phyloP scores from a whole-genome alignment of 2,329 filamentous ascomycete genomes.

The Pseudogymnoascus sp. region DNA sequence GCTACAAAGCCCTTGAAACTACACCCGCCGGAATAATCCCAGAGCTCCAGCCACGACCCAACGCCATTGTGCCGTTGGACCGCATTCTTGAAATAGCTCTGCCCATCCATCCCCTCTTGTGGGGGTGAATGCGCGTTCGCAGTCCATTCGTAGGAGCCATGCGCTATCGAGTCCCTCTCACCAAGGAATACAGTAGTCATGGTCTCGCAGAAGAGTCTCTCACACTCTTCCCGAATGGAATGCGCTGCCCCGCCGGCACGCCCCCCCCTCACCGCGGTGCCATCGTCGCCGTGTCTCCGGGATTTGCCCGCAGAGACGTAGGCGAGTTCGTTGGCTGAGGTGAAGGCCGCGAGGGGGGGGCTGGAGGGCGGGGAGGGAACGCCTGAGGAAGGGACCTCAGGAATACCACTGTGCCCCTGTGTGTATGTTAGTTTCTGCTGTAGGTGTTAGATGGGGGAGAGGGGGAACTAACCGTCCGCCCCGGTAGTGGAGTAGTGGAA shows the following conservation, averaged over 20 bases:
- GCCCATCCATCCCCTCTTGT: constrained; percentile 21
- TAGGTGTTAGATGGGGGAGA: constrained; percentile 6
- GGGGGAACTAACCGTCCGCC: constrained; percentile 55
- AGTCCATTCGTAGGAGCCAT: constrained; percentile 84
- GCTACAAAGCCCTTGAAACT: constrained; percentile 81
- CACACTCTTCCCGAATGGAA: constrained; percentile 98
- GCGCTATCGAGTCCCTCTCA: constrained; percentile 72
- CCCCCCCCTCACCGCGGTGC: constrained; percentile 27
- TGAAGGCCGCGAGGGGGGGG: constrained; percentile 75
- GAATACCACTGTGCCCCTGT: constrained; percentile 84
- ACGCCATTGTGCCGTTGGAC: constrained; percentile 23
- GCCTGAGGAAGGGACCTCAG: constrained; percentile 82
- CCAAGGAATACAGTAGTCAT: constrained; percentile 89
- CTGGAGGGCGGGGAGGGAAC: constrained; percentile 78
- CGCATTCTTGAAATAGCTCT: constrained; percentile 20
- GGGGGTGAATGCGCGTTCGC: constrained; percentile 45
- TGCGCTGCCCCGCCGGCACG: constrained; percentile 86
- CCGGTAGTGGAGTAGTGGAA: constrained; percentile 95
- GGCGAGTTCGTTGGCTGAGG: constrained; percentile 58
- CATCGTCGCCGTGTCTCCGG: constrained; percentile 26
- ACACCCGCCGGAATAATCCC: constrained; percentile 71
- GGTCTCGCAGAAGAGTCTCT: constrained; percentile 99
- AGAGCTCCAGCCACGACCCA: constrained; percentile 26
- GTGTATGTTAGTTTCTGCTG: constrained; percentile 16
- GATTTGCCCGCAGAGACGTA: constrained; percentile 47